phyloP scores from a whole-genome alignment of 2,329 filamentous ascomycete genomes.

The Xylaria hypoxylon region DNA sequence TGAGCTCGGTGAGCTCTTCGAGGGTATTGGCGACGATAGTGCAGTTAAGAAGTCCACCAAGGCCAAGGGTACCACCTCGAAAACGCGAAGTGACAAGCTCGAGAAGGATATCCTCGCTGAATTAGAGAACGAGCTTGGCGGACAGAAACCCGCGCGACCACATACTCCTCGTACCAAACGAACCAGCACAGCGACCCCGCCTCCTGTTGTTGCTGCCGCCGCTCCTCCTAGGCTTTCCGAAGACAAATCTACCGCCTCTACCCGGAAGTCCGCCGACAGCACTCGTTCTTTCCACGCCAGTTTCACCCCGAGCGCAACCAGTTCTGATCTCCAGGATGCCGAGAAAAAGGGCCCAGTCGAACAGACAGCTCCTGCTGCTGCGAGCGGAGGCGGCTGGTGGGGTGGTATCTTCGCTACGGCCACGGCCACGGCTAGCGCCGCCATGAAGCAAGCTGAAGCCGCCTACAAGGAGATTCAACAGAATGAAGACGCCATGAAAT shows the following conservation, averaged over 20 bases:
- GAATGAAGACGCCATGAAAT: slow-evolving; percentile 95
- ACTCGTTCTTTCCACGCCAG: slow-evolving; percentile 76
- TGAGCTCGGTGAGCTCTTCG: slow-evolving; percentile 74
- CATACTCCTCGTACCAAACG: slow-evolving; percentile 80
- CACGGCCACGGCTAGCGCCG: slow-evolving; percentile 70
- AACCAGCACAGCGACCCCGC: slow-evolving; percentile 61
- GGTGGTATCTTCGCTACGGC: slow-evolving; percentile 85
- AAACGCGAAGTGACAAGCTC: slow-evolving; percentile 54
- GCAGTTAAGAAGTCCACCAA: slow-evolving; percentile 64
- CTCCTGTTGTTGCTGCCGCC: slow-evolving; percentile 62
- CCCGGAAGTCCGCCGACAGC: slow-evolving; percentile 83
- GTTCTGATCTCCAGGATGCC: slow-evolving; percentile 69
- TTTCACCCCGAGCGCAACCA: slow-evolving; percentile 76
- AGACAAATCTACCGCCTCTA: slow-evolving; percentile 64
- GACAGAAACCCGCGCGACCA: slow-evolving; percentile 78
- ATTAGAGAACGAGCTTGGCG: slow-evolving; percentile 80
- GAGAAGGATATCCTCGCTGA: slow-evolving; percentile 87
- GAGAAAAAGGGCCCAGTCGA: slow-evolving; percentile 64
- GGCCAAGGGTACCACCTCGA: slow-evolving; percentile 62
- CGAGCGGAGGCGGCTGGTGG: slow-evolving; percentile 82
- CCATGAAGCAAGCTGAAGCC: slow-evolving; percentile 91
- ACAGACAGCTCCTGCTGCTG: slow-evolving; percentile 52
- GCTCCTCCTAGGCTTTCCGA: slow-evolving; percentile 70
- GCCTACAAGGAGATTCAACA: slow-evolving; percentile 95
- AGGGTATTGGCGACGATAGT: slow-evolving; percentile 67